Base-by-base conservation (phyloP, 1,139 yeast species). In the Kluyveromyces sp. region DNA sequence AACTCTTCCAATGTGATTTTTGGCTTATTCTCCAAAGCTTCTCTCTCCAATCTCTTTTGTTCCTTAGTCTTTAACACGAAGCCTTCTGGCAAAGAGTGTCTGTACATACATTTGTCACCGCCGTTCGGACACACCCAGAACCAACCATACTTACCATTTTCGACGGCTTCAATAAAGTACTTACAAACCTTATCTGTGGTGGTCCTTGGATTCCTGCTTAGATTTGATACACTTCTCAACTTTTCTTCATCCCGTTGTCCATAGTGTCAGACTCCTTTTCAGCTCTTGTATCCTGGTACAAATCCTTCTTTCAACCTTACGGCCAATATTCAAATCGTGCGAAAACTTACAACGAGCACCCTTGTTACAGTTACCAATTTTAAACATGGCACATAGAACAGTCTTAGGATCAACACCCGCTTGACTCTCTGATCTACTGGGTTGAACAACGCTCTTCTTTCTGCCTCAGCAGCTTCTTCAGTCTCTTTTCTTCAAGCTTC, bases 391-490 rank as follows among this genome's bases (percentile, higher is more conserved):
- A 77, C 98, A 94, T 28, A 92, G 70, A 39, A 94, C 85, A 3
- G 95, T 81, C 70, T 92, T 92, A 46, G 99, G 98, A 69, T 94
- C 98, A 51, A 89, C 97, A 45, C 98, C 98, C 63, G 92, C 90
- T 97, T 96, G 32, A 92, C 90, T 63, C 88, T 88, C 65, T 88
- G 97, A 47, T 78, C 84, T 5, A 78, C 72, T 1, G 78, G 69
- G 41, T 82, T 85, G 58, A 88, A 78, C 45, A 90, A 68, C 33
- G 84, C 83, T 7, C 88, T 82, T 3, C 96, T 92, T 61, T 90
- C 97, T 46, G 77, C 79, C 64, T 85, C 87, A 44, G 95, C 96
- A 40, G 77, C 83, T 54, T 90, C 98, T 89, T 85, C 4, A 96
- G 95, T 51, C 41, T 52, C 53, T 46, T 52, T 41, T 47, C 53